Base-by-base conservation (phyloP, 768 basidiomycete genomes). In the Butyriboletus loyo region DNA sequence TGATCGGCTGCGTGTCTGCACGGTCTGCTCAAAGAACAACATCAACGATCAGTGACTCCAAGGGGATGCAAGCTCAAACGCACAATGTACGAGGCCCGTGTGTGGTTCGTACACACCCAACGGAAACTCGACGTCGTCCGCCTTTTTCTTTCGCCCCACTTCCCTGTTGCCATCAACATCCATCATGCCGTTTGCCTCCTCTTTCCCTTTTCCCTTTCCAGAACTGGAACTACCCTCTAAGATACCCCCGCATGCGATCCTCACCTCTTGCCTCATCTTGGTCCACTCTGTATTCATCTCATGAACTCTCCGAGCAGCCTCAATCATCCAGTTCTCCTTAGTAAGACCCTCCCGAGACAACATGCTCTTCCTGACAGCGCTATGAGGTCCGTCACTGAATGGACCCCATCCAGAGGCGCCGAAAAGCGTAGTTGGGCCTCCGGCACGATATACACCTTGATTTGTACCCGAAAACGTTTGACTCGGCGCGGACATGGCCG, bases 391-490 rank as follows among this genome's bases (percentile, higher is more conserved):
- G 60, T 92, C 90, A 51, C 89, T 90, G 68, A 85, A 96, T 1
- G 94, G 92, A 2, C 92, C 91, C 76, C 85, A 81, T 0, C 95
- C 95, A 15, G 77, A 77, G 1, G 81, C 81, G 17, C 90, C 95
- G 60, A 97, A 98, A 39, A 94, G 81, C 0, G 96, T 98, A 1
- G 94, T 96, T 1, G 93, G 89, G 0, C 94, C 94, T 1, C 94
- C 93, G 0, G 92, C 85, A 40, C 90, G 86, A 72, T 96, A 97
- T 40, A 94, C 81, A 0, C 89, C 86, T n/a, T 78, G 65, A 7
- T 67, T 74, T 22, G 75, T 76, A 17, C 82, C 81, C 9, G 79
- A 77, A 17, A 72, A 66, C 4, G 57, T 50, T 39, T 66, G 65
- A 21, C 63, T 50, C 15, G 63, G 66, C 9, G 61, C 57, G 46